Evolutionary conservation across 75 land plant genomes (phyloP), one percentile per base, ranked within the genome.

Genomic region (Cryptomeria japonica): DNA sequence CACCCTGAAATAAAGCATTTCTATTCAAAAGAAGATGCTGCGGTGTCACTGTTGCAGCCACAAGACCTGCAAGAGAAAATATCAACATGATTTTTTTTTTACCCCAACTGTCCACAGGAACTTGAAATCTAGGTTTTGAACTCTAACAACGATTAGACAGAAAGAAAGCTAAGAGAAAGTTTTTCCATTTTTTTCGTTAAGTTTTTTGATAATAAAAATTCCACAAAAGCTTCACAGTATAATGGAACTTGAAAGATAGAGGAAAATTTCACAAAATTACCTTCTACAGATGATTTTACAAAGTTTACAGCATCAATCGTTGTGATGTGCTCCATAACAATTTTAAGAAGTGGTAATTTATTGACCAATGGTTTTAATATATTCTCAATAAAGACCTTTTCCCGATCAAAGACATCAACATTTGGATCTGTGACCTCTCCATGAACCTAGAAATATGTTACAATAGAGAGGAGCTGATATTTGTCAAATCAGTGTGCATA

Each of bases 271-370:
- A 28, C 25, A 80, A 73, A 46, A 51, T 28, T 86, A 93, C 97
- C 97, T 90, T 91, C 91, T 79, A 85, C 47, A 79, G 92, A 91
- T 42, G 96, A 93, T 44, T 93, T 90, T 16, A 96, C 92, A 92
- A 96, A 97, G 38, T 86, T 91, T n/a, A 93, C 99, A 46, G 98
- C 99, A 91, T 97, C 99, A 10, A 77, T 18, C 36, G 99, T 97
- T 39, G 99, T 97, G 44, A 97, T 93, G 86, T 97, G 99, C 89
- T 97, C 99, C 99, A 97, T 97, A 53, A 97, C 98, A 88, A 97
- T 89, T 89, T 95, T 96, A 34, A 97, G 88, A 47, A 86, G 86
- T 64, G 99, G 99, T 87, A 97, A 91, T 84, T 90, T 95, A 46
- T 90, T 72, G n/a, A 95, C 84, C 15, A 97, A 89, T 25, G 99